Percentiles rank a stretch among this genome's conserved stretches.
phyloP scores from a whole-genome alignment of 352 stramenopile species.

The Globisporangium megalacanthum region DNA sequence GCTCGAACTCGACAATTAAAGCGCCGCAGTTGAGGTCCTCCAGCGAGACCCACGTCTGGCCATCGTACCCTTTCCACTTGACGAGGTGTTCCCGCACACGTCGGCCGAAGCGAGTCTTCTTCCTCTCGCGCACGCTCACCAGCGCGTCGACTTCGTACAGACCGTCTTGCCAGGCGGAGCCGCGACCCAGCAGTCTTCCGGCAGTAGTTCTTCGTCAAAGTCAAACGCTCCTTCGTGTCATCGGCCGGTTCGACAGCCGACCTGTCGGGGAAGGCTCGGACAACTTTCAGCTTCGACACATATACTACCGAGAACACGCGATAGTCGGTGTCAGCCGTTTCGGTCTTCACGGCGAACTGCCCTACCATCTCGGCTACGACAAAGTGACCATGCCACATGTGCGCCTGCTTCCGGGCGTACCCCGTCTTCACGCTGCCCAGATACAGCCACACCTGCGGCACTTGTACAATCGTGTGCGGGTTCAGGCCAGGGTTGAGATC shows the following conservation, averaged over 20 bases:
- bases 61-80: constrained; percentile 11
- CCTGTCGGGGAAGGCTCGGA: constrained; percentile 2
- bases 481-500: no score
- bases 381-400: constrained; percentile 26
- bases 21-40: constrained; percentile 13
- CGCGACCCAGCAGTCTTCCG: constrained; percentile 13
- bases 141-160: constrained; percentile 18
- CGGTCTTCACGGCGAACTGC: constrained; percentile 8
- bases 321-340: constrained; percentile 7
- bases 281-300: constrained; percentile 19
- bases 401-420: no score
- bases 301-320: constrained; percentile 18
- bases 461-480: no score
- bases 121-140: not conserved
- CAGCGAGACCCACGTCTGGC: constrained; percentile 7
- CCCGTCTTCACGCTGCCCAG: no score
- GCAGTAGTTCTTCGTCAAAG: constrained; percentile 22
- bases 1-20: constrained; percentile 7
- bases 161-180: not conserved
- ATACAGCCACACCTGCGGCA: no score
- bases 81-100: constrained; percentile 7
- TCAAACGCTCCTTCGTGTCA: constrained; percentile 11
- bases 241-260: constrained; percentile 8
- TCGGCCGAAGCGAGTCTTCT: constrained; percentile 6
- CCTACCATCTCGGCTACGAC: constrained; percentile 12